Percentiles rank a stretch among this genome's conserved stretches.
Conservation (phyloP, 306 rosid species). For the Rosa persica region DNA sequence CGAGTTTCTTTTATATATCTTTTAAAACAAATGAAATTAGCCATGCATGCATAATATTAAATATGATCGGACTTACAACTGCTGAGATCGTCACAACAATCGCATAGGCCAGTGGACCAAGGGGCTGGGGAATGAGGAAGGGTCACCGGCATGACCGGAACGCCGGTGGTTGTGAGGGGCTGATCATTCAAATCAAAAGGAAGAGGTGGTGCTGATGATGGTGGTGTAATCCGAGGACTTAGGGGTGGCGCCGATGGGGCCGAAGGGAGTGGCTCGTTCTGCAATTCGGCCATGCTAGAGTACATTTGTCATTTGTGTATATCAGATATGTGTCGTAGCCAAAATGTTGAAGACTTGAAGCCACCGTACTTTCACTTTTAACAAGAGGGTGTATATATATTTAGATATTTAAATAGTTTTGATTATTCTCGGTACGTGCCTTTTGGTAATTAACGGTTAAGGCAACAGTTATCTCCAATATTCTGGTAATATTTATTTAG, state of each 20-base stretch:
- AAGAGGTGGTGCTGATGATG: background rate
- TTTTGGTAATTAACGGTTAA: background rate
- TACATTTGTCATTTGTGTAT: background rate
- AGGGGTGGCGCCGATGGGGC: background rate
- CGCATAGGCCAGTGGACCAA: slow-evolving; percentile 56
- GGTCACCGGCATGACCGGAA: background rate
- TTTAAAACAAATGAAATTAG: background rate
- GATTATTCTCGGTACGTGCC: background rate
- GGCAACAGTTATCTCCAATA: background rate
- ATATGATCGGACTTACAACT: slow-evolving; percentile 36
- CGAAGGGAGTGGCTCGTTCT: background rate
- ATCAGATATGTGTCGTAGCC: background rate
- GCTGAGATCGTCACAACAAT: slow-evolving; percentile 36
- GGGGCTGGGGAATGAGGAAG: slow-evolving; percentile 23
- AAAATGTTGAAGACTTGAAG: background rate
- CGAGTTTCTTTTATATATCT: background rate
- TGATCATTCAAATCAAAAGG: background rate
- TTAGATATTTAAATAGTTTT: background rate
- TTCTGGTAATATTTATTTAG: background rate
- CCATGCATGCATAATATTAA: background rate
- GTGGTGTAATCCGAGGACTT: background rate
- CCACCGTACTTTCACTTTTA: background rate
- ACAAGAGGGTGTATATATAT: background rate
- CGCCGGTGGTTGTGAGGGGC: background rate
- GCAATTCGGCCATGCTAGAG: background rate